Conservation (phyloP, 345 rosid species). For the Gossypium ekmanianum region DNA sequence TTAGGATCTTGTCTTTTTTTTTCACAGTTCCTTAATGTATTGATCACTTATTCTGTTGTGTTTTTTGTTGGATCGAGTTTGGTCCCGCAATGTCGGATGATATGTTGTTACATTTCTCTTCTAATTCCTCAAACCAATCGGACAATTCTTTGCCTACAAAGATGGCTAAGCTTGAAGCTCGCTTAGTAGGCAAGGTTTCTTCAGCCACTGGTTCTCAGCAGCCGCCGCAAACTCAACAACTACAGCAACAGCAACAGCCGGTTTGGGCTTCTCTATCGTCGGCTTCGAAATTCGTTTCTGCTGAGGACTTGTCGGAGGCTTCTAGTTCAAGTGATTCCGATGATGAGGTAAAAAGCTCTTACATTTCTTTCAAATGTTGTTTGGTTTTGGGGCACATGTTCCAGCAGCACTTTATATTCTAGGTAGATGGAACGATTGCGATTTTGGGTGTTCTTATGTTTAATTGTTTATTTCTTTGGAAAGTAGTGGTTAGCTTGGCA, state of each 20-base stretch:
- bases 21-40: constrained; percentile 1
- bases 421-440: neutral
- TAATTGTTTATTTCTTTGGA: neutral
- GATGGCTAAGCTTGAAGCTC: constrained; percentile 99
- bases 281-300: constrained; percentile 35
- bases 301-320: constrained; percentile 43
- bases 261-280: constrained; percentile 54
- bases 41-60: neutral
- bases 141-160: constrained; percentile 91
- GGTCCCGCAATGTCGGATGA: constrained; percentile 75
- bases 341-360: constrained; percentile 51
- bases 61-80: neutral
- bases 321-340: constrained; percentile 84
- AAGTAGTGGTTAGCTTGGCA: neutral
- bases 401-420: neutral
- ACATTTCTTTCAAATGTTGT: neutral
- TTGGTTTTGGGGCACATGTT: neutral
- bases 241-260: constrained; percentile 31
- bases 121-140: constrained; percentile 94
- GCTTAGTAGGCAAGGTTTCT: constrained; percentile 80
- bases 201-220: constrained; percentile 28
- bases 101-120: constrained; percentile 80
- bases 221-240: constrained; percentile 40
- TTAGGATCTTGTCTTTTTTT: neutral
- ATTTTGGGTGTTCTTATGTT: neutral